These are phyloP conservation scores for Colletotrichum scovillei DNA, from an alignment of 2,329 filamentous ascomycete species.

Conservation along the genomic window DNA sequence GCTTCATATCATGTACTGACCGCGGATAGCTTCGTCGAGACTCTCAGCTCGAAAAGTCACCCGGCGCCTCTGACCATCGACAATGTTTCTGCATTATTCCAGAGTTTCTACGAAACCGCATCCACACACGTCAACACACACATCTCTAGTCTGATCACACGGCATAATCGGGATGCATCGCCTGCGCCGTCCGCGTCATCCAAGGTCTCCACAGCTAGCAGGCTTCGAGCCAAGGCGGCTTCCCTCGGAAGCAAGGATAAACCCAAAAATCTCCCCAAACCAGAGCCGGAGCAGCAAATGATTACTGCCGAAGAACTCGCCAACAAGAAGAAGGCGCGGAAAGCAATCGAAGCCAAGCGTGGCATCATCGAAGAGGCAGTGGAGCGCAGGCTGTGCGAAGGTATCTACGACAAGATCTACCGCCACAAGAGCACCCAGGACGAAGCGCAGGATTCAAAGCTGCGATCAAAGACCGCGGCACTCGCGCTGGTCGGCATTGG, in stretches of 20 bases:
- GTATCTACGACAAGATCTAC: constrained; percentile 89
- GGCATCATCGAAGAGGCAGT: constrained; percentile 88
- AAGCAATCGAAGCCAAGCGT: constrained; percentile 81
- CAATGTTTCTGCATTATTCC: constrained; percentile 85
- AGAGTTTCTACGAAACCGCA: constrained; percentile 90
- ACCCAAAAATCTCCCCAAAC: constrained; percentile 53
- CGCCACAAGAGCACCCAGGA: constrained; percentile 92
- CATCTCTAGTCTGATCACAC: constrained; percentile 81
- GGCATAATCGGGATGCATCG: constrained; percentile 76
- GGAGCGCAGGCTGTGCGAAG: constrained; percentile 86
- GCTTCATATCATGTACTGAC: background rate
- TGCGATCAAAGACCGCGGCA: constrained; percentile 93
- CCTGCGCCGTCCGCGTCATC: constrained; percentile 66
- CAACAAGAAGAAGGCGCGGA: constrained; percentile 81
- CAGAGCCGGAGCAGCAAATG: constrained; percentile 79
- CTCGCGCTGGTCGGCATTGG: constrained; percentile 92
- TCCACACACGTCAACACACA: constrained; percentile 88
- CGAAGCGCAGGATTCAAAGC: constrained; percentile 92
- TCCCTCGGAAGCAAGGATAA: constrained; percentile 66
- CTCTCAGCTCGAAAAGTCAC: constrained; percentile 87
- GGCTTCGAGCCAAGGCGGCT: constrained; percentile 66
- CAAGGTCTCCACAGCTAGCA: constrained; percentile 65
- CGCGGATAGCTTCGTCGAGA: constrained; percentile 82
- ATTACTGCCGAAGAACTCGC: constrained; percentile 88
- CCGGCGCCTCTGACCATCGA: constrained; percentile 86